A percentile compares a stretch with the other conserved stretches of the same genome.
Evolutionary conservation across 305 asterid species (phyloP).

Genomic region (Plantago lanceolata): DNA sequence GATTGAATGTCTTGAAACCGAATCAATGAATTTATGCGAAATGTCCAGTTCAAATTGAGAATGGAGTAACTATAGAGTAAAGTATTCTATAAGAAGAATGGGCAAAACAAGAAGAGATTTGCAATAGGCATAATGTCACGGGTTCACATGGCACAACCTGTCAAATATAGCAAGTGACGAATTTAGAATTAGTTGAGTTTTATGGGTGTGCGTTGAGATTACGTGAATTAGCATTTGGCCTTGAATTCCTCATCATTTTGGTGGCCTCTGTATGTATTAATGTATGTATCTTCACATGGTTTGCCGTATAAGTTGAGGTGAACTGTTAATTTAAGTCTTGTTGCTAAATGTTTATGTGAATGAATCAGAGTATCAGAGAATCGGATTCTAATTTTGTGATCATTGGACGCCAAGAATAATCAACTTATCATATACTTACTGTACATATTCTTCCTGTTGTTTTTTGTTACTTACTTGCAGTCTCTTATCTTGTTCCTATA

Average conservation of each 20-base stretch:
- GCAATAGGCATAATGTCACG: neutral
- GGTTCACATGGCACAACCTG: neutral
- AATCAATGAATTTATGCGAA: too few relatives aligned
- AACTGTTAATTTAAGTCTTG: neutral
- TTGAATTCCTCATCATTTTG: neutral
- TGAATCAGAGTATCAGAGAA: constrained; percentile 4
- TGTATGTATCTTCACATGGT: constrained; percentile 3
- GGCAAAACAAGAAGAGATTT: neutral
- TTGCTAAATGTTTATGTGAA: neutral
- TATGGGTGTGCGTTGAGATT: neutral
- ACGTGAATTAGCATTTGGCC: neutral
- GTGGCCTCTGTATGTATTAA: too few relatives aligned
- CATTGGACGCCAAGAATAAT: neutral
- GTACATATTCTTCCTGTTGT: neutral
- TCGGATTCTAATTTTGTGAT: neutral
- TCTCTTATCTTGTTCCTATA: too few relatives aligned
- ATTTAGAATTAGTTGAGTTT: neutral
- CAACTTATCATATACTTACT: neutral
- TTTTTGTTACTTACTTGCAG: neutral
- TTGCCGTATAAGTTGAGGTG: neutral
- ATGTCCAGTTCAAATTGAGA: neutral
- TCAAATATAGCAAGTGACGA: neutral
- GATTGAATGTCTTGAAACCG: too few relatives aligned
- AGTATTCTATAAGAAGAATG: neutral
- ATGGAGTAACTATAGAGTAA: neutral